Evolutionary conservation across 75 land plant species (phyloP), one percentile per base, ranked within the genome.

Genomic region (Selaginella tamariscina): DNA sequence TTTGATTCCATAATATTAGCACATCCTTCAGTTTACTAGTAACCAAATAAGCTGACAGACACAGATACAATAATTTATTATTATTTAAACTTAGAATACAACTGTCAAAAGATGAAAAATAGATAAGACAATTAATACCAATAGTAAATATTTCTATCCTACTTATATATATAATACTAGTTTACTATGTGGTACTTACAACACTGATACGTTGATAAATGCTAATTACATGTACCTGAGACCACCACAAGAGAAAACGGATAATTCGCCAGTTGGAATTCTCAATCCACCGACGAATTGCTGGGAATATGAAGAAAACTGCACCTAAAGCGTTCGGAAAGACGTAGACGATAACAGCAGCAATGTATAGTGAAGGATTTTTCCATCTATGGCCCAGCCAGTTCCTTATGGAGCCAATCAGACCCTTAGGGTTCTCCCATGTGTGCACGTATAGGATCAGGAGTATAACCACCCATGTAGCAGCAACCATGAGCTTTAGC

Each of bases 381-480:
- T 27, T 59, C 62, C 62, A 59, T n/a, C 62, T 21, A 21, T 27
- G 23, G 18, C 62, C 62, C 26, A 59, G 62, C 62, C 62, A 59
- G 24, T n/a, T 5, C 23, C 26, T 5, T 59, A 59, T 59, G 21
- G 8, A 9, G 9, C 62, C 62, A 59, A 59, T 59, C 26, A 59
- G n/a, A 59, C 62, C 62, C 26, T 23, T 59, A 8, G 62, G 62
- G n/a, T n/a, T 59, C 26, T 21, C 26, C 62, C 62, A 59, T n/a
- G 62, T 59, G 21, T 59, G 62, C 18, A 59, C 62, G 62, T 59
- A 59, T 5, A 59, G 26, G 8, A 26, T 23, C 21, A 21, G 8
- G 21, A 59, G 62, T 2, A 59, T n/a, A 59, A 59, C 21, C 62
- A 59, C 62, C 62, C 62, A 59, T 59, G 62, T 23, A 23, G 62